Conservation (phyloP, 2,329 filamentous ascomycete genomes). For the Xylariaceae sp. region DNA sequence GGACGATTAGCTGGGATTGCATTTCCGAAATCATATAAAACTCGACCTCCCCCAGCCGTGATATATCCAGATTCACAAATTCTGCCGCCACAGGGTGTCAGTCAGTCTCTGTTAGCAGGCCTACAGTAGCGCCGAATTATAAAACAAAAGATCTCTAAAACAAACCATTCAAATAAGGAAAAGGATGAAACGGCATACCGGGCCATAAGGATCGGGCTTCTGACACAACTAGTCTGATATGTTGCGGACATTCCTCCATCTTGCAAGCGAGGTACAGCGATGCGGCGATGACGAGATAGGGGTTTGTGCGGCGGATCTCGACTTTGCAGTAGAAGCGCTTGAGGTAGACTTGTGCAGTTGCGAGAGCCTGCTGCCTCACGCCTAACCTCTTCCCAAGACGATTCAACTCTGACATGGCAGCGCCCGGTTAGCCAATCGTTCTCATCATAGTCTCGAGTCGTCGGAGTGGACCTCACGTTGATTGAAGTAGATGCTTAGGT, state of each 20-base stretch:
- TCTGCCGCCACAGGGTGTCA: constrained; percentile 39
- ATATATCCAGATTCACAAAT: constrained; percentile 67
- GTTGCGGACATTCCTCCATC: constrained; percentile 95
- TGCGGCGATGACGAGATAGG: constrained; percentile 87
- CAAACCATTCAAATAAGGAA: too few relatives aligned
- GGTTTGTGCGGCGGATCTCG: constrained; percentile 87
- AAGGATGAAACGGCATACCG: constrained; percentile 39
- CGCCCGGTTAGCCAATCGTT: constrained; percentile 10
- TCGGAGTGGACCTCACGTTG: constrained; percentile 55
- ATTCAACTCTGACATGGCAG: constrained; percentile 56
- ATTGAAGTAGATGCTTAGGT: constrained; percentile 88
- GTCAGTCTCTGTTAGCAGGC: constrained; percentile 14
- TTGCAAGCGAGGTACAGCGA: constrained; percentile 94
- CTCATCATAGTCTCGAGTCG: neutral
- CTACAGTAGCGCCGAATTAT: neutral
- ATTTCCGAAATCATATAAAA: constrained; percentile 90
- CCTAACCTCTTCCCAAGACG: constrained; percentile 79
- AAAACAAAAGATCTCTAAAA: too few relatives aligned
- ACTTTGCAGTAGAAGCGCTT: constrained; percentile 90
- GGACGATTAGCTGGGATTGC: constrained; percentile 81
- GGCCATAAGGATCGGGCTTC: constrained; percentile 85
- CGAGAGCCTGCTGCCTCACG: constrained; percentile 84
- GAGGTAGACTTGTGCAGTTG: constrained; percentile 90
- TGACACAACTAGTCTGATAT: constrained; percentile 83
- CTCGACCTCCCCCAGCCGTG: constrained; percentile 87